phyloP scores from a whole-genome alignment of 1,284 basidiomycete genomes.

The Meripilus lineatus region DNA sequence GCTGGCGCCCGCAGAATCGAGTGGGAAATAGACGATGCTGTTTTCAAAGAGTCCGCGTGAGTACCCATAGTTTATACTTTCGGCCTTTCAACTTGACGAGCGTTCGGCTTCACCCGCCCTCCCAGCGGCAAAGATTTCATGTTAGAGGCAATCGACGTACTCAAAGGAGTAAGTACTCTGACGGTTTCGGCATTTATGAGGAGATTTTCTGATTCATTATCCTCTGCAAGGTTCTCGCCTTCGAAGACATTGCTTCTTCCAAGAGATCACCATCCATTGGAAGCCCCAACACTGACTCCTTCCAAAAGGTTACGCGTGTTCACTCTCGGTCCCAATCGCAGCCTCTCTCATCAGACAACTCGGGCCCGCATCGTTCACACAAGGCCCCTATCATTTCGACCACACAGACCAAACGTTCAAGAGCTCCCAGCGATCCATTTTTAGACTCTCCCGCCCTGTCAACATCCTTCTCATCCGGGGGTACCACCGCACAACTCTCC shows the following conservation, averaged over 20 bases:
- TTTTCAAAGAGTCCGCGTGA: conserved; percentile 80
- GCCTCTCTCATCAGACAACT: conserved; percentile 37
- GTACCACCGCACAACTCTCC: conserved; percentile 30
- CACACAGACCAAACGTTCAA: conserved; percentile 52
- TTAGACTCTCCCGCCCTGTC: conserved; percentile 61
- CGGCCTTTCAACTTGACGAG: conserved; percentile 12
- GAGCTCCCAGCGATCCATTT: conserved; percentile 77
- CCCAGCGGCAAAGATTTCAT: conserved; percentile 78
- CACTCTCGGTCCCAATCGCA: conserved; percentile 55
- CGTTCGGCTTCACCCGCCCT: conserved; percentile 15
- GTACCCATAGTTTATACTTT: conserved; percentile 26
- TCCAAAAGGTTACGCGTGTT: conserved; percentile 30
- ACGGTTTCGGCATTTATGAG: not conserved
- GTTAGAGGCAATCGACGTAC: conserved; percentile 73
- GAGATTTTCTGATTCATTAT: conserved; percentile 1
- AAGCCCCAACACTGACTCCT: conserved; percentile 30
- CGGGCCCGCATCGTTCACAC: conserved; percentile 27
- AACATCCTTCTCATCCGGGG: conserved; percentile 51
- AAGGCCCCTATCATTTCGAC: conserved; percentile 35
- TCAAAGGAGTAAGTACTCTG: conserved; percentile 62
- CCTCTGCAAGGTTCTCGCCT: conserved; percentile 38
- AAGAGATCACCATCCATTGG: conserved; percentile 34
- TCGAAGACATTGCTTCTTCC: conserved; percentile 54
- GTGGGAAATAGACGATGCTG: conserved; percentile 81
- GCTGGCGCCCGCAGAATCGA: conserved; percentile 60